These are phyloP conservation scores for Pestalotiopsis fici DNA, from an alignment of 2,329 filamentous ascomycete species.

Conservation along the genomic window DNA sequence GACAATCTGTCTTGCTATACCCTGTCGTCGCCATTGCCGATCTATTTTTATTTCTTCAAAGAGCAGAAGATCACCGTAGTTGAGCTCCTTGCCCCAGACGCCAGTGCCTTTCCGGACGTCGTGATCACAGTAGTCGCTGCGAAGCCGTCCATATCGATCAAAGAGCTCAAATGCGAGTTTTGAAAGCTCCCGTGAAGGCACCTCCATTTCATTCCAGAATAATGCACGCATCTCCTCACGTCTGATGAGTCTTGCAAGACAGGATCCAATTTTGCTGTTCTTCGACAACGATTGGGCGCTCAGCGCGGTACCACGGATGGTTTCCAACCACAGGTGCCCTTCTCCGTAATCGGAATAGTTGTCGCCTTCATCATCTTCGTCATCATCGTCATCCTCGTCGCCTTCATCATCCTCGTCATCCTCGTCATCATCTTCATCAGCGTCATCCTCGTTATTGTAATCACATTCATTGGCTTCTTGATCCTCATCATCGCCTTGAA, in stretches of 20 bases:
- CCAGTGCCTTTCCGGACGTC: slow-evolving; percentile 25
- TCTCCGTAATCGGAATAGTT: too few relatives aligned
- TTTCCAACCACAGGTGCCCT: not conserved
- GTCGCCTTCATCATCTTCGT: not conserved
- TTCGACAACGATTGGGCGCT: not conserved
- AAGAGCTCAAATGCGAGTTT: slow-evolving; percentile 36
- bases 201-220: not conserved
- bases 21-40: slow-evolving; percentile 20
- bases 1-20: slow-evolving; percentile 30
- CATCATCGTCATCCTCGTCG: not conserved
- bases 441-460: not conserved
- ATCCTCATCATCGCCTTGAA: not conserved
- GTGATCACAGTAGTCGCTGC: slow-evolving; percentile 30
- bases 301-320: not conserved
- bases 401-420: not conserved
- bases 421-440: too few relatives aligned
- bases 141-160: slow-evolving; percentile 36
- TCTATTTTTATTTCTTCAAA: slow-evolving; percentile 20
- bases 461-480: not conserved
- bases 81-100: slow-evolving; percentile 28
- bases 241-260: not conserved
- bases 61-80: slow-evolving; percentile 26
- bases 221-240: not conserved
- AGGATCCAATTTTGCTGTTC: not conserved
- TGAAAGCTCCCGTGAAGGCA: not conserved